These are phyloP conservation scores for Cyclotella choctawhatcheeana DNA, from an alignment of 108 stramenopile genomes.

Conservation along the genomic window DNA sequence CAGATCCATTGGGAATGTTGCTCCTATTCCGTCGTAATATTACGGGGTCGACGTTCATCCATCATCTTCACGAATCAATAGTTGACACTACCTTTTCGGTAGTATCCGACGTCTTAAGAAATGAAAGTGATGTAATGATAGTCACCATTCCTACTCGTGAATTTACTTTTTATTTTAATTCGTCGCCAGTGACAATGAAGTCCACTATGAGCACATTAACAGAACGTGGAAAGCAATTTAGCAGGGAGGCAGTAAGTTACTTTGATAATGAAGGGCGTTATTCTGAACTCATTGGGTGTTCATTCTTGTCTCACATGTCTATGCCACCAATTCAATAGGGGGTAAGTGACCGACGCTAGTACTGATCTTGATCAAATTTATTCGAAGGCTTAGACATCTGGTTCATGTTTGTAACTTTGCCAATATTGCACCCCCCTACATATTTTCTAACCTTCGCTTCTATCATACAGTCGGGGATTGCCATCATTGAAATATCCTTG, in stretches of 20 bases:
- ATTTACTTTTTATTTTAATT: slow-evolving; percentile 49
- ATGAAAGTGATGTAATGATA: slow-evolving; percentile 12
- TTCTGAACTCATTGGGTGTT: no score
- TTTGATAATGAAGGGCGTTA: no score
- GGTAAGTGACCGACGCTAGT: background rate
- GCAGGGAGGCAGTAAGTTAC: slow-evolving; percentile 44
- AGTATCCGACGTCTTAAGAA: slow-evolving; percentile 10
- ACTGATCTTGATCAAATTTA: no score
- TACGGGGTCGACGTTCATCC: slow-evolving; percentile 48
- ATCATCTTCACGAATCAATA: slow-evolving; percentile 49
- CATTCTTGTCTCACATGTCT: background rate
- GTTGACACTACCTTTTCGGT: slow-evolving; percentile 7
- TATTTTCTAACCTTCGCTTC: no score
- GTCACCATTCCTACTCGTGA: slow-evolving; percentile 29
- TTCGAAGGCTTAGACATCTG: no score
- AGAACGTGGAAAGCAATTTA: slow-evolving; percentile 64
- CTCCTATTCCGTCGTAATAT: slow-evolving; percentile 67
- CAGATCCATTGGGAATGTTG: slow-evolving; percentile 71
- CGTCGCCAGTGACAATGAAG: slow-evolving; percentile 54
- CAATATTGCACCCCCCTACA: no score
- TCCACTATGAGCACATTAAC: slow-evolving; percentile 72
- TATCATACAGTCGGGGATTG: slow-evolving; percentile 68
- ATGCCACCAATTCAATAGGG: no score
- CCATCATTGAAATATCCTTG: slow-evolving; percentile 63
- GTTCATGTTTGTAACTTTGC: no score